Evolutionary conservation across 441 rosid species (phyloP), one percentile per base, ranked within the genome.

Genomic region (Breynia disticha): DNA sequence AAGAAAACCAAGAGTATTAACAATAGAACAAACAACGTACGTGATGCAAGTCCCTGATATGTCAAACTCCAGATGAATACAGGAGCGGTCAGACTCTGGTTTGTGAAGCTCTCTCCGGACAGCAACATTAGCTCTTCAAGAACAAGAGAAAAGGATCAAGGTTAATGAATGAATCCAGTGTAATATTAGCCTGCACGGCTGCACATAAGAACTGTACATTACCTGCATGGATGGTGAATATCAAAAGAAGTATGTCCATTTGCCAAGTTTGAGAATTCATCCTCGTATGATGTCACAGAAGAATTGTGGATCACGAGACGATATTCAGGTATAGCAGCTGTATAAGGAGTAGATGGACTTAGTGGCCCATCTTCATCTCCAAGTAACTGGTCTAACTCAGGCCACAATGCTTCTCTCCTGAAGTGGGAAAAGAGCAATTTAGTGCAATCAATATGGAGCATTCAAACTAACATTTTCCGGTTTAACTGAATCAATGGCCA

Each of bases 31-130:
- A 48, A 41, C 47, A 71, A 71, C 95, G 75, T 76, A 84, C 96
- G 32, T 77, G 52, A 90, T 73, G 41, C 87, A 68, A 51, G 88
- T 83, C 63, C 79, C 87, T 16, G 84, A 63, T 56, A 80, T 70
- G 67, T 85, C 95, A 63, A 90, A 87, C 76, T 90, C 98, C 70
- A 90, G 67, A 74, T 90, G 98, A 50, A 85, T 85, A 75, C 98
- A 90, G 28, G 96, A 90, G 51, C 96, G 81, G 53, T 90, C 93
- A 56, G 98, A 90, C 67, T 75, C 93, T 22, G 87, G 79, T 74
- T 69, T 83, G 77, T 90, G 97, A 46, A 90, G 96, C 80, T 90
- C 96, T 57, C 64, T 85, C 70, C 65, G 86, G 52, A 77, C 67
- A 56, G 88, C 84, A 57, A 87, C 96, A 69, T 83, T 72, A 56